Percentiles rank a stretch among this genome's conserved stretches.
These are phyloP conservation scores for Plenodomus tracheiphilus DNA, from an alignment of 2,329 filamentous ascomycete species.

Conservation along the genomic window DNA sequence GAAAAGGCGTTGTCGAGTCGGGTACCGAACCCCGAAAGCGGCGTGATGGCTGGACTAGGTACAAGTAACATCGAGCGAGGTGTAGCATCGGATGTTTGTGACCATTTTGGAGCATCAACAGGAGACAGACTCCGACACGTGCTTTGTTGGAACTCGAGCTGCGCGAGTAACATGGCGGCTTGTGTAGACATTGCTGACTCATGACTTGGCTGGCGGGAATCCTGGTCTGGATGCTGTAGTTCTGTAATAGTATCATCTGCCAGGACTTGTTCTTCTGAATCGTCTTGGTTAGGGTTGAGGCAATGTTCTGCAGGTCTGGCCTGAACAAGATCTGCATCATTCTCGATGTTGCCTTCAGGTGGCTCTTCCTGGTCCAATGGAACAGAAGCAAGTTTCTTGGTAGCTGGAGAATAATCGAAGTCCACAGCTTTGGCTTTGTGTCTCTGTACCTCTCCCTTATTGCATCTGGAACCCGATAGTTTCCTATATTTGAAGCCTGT, in stretches of 20 bases:
- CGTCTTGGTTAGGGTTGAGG: not conserved
- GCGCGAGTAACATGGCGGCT: constrained; percentile 40
- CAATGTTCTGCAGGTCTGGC: not conserved
- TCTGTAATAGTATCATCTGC: not conserved
- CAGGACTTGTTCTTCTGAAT: not conserved
- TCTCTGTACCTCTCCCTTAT: constrained; percentile 7
- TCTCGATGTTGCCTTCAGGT: not conserved
- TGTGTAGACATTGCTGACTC: constrained; percentile 42
- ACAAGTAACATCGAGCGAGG: constrained; percentile 14
- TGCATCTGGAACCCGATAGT: constrained; percentile 12
- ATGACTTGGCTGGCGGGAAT: constrained; percentile 11
- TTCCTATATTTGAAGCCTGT: constrained; percentile 33
- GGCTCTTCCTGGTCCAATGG: not conserved
- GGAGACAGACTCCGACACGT: constrained; percentile 20
- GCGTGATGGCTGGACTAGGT: constrained; percentile 32
- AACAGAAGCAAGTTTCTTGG: constrained; percentile 2
- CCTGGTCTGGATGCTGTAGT: not conserved
- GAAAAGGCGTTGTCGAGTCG: constrained; percentile 20
- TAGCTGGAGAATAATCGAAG: constrained; percentile 29
- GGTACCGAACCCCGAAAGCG: constrained; percentile 33
- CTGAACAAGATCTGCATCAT: not conserved
- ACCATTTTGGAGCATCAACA: constrained; percentile 18
- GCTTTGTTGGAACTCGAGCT: constrained; percentile 39
- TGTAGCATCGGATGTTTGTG: constrained; percentile 19
- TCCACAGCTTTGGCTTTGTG: constrained; percentile 23